A percentile compares a stretch with the other conserved stretches of the same genome.
These are phyloP conservation scores for Micractinium sp. DNA, from an alignment of 139 green algal genomes.

Conservation along the genomic window DNA sequence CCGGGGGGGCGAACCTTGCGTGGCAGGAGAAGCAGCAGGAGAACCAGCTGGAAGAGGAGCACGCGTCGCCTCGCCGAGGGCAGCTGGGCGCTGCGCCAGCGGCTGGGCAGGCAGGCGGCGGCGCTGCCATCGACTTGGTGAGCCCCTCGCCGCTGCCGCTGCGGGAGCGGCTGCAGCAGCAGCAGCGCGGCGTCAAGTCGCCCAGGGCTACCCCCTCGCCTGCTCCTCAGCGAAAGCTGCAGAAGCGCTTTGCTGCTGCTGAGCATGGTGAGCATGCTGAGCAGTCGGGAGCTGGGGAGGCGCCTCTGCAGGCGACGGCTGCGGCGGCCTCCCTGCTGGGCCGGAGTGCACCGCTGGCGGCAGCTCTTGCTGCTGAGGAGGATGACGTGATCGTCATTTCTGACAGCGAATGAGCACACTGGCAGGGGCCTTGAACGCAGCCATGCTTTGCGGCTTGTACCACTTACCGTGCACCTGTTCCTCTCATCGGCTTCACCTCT, in stretches of 20 bases:
- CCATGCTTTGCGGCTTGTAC: too few relatives aligned
- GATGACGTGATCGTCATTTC: conserved; percentile 44
- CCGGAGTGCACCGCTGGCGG: not conserved
- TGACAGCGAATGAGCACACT: conserved; percentile 4
- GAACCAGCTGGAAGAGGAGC: not conserved
- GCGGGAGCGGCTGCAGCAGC: conserved; percentile 10
- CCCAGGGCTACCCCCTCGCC: conserved; percentile 19
- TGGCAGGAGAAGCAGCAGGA: not conserved
- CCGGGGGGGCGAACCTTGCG: too few relatives aligned
- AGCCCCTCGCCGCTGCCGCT: conserved; percentile 36
- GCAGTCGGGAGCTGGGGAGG: not conserved
- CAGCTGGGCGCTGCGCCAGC: not conserved
- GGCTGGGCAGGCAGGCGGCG: not conserved
- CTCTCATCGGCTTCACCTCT: too few relatives aligned
- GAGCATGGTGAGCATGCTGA: not conserved
- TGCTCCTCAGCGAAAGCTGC: not conserved
- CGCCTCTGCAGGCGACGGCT: not conserved
- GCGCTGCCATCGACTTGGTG: not conserved
- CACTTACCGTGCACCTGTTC: too few relatives aligned
- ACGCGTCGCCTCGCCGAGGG: not conserved
- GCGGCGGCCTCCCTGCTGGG: not conserved
- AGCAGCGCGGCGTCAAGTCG: not conserved
- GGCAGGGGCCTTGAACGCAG: too few relatives aligned
- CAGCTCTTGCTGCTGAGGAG: not conserved
- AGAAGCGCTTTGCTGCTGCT: not conserved